These are phyloP conservation scores for Botrytis squamosa DNA, from an alignment of 2,329 filamentous ascomycete genomes.

Conservation along the genomic window DNA sequence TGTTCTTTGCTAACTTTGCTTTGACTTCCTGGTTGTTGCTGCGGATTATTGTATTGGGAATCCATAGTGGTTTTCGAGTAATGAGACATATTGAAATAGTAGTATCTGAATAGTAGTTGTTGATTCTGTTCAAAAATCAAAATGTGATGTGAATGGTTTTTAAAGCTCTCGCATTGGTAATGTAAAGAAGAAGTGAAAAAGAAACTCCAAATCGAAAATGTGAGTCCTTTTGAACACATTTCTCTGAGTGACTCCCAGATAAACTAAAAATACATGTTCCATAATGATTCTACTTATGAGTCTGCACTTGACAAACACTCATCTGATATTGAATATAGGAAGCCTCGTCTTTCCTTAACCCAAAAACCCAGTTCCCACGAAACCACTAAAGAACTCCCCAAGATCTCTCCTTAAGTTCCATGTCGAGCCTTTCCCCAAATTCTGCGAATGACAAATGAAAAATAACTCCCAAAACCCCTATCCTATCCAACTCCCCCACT, in stretches of 20 bases:
- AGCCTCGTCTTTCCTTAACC: neutral
- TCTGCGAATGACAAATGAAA: accelerated
- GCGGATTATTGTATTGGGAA: neutral
- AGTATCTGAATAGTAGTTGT: neutral
- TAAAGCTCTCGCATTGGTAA: too few species aligned
- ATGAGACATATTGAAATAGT: neutral
- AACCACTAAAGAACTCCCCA: neutral
- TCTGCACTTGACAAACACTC: neutral
- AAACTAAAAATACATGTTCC: too few species aligned
- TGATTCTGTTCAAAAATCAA: neutral
- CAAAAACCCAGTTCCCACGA: neutral
- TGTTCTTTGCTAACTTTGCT: neutral
- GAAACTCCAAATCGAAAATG: neutral
- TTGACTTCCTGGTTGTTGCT: neutral
- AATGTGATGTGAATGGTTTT: too few species aligned
- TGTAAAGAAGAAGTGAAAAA: neutral
- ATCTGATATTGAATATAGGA: neutral
- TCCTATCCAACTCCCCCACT: neutral
- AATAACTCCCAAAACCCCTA: accelerated
- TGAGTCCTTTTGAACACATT: neutral
- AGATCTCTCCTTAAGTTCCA: neutral
- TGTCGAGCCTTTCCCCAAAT: accelerated
- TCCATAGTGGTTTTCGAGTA: neutral
- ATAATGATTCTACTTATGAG: neutral
- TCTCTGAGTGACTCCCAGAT: neutral